Base-by-base conservation (phyloP, 805 yeast genomes). In the Wickerhamiella shivajii region DNA sequence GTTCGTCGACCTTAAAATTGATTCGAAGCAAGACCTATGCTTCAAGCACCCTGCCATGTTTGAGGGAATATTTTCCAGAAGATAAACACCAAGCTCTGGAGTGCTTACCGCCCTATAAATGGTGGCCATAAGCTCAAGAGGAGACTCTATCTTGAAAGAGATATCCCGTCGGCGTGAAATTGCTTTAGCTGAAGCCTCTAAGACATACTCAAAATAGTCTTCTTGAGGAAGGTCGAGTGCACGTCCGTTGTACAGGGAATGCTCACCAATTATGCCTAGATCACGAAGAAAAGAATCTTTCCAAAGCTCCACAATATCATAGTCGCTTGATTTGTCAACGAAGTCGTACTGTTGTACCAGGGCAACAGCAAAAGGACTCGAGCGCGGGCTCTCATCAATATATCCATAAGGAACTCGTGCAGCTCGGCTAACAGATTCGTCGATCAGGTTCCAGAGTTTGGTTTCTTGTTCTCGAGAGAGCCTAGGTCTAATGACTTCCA, bases 391-490 rank as follows among this genome's bases (percentile, higher is more conserved):
- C 33, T 52, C 40, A 49, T 87, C 96, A 34, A 81, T 66, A 45
- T 84, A 87, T 49, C 79, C 83, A 56, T 77, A 90, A 0, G 97
- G 96, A 0, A 83, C 56, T 40, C 69, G 66, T 23, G 76, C 66
- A 40, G 75, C 64, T 41, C 95, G 66, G 1, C 81, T 62, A 19
- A 83, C 63, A 0, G 81, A 59, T 51, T 85, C 90, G 49, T 87
- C 94, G 5, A 87, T 41, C 19, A 81, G 51, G 8, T 57, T 59
- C 76, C 81, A 76, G 2, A 83, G 48, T 24, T 58, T 56, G 1
- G 44, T 47, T 18, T 51, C 20, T 23, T 48, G 45, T 5, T 30
- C 32, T 2, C 14, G 15, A 7, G 29, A 36, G 3, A 38, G 11
- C 3, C 29, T 43, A 2, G 44, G 42, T 2, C 39, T 34, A 3